A percentile compares a stretch with the other conserved stretches of the same genome.
Evolutionary conservation across 805 yeast genomes (phyloP).

Genomic region (Wickerhamomyces hampshirensis): DNA sequence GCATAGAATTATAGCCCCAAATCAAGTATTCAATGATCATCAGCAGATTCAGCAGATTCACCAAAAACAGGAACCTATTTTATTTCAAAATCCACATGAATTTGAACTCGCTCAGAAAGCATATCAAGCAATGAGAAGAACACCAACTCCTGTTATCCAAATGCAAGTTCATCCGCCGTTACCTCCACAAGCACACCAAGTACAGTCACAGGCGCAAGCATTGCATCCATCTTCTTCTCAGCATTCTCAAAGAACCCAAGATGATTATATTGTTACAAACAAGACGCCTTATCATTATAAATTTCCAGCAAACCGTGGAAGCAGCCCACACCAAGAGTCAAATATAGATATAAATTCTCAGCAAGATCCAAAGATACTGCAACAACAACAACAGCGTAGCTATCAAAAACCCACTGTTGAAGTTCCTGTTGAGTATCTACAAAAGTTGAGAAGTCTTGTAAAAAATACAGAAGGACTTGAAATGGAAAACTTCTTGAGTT

Average conservation of each 20-base stretch:
- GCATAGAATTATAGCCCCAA: conserved; percentile 17
- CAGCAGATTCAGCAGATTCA: conserved; percentile 15
- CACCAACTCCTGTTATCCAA: conserved; percentile 1
- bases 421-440: conserved; percentile 25
- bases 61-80: conserved; percentile 15
- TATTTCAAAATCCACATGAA: conserved; percentile 17
- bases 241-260: conserved; percentile 3
- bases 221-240: too few relatives aligned
- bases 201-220: neutral
- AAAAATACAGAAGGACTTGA: conserved; percentile 20
- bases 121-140: neutral
- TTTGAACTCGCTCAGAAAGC: conserved; percentile 8
- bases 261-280: conserved; percentile 47
- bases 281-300: conserved; percentile 45
- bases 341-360: conserved; percentile 6
- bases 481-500: conserved; percentile 16
- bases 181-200: neutral
- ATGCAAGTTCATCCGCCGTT: conserved; percentile 2
- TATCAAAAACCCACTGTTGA: conserved; percentile 18
- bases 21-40: conserved; percentile 14
- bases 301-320: conserved; percentile 42
- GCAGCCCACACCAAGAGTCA: conserved; percentile 2
- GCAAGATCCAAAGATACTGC: conserved; percentile 4
- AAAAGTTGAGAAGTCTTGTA: conserved; percentile 19
- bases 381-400: neutral